These are phyloP conservation scores for Rubus parviflorus DNA, from an alignment of 306 rosid species.

Conservation along the genomic window DNA sequence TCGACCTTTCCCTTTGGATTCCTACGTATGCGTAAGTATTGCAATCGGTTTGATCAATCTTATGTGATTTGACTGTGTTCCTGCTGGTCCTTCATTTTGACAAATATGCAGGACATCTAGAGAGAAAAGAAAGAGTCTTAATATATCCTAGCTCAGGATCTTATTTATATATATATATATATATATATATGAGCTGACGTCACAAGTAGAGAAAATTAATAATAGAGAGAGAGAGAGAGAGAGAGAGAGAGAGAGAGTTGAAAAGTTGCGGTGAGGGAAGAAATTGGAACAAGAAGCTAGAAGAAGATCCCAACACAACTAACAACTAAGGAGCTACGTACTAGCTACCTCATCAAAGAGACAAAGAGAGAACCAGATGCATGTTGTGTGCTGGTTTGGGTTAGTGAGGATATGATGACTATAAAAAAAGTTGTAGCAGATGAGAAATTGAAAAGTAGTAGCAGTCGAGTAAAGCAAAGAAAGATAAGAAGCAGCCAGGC, in stretches of 20 bases:
- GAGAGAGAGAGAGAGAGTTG: slow-evolving; percentile 34
- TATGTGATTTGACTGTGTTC: neutral
- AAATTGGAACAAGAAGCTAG: neutral
- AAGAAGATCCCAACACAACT: neutral
- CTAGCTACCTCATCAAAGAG: neutral
- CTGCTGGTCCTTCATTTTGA: slow-evolving; percentile 16
- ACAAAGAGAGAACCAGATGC: neutral
- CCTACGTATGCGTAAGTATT: neutral
- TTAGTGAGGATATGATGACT: neutral
- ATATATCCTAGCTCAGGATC: neutral
- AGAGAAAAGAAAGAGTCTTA: slow-evolving; percentile 5
- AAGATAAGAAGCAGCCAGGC: slow-evolving; percentile 27
- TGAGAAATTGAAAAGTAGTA: slow-evolving; percentile 52
- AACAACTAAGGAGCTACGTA: neutral
- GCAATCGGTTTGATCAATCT: too few species aligned
- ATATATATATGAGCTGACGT: neutral
- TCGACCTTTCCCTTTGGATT: neutral
- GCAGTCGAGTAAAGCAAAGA: slow-evolving; percentile 8
- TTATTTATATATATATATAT: neutral
- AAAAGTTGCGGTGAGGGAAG: slow-evolving; percentile 41
- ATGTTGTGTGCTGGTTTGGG: neutral
- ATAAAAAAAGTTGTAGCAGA: neutral
- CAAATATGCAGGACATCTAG: neutral
- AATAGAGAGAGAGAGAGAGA: slow-evolving; percentile 18
- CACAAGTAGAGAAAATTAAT: neutral